Base-by-base conservation (phyloP, 2,329 filamentous ascomycete genomes). In the Calycina herbarum region DNA sequence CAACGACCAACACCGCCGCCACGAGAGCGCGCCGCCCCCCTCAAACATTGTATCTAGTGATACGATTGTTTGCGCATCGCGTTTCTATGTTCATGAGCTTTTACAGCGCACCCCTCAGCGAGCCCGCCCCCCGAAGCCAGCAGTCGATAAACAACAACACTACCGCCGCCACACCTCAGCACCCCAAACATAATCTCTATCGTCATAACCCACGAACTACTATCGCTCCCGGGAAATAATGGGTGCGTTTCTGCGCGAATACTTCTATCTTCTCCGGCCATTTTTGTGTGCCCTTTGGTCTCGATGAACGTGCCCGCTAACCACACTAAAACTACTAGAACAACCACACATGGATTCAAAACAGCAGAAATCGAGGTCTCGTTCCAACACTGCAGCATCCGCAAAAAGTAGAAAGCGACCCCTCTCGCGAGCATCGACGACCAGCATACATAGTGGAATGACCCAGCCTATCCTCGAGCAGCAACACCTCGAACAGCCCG, bases 341-440 rank as follows among this genome's bases (percentile, higher is more conserved):
- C 73, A 75, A 60, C 68, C 67, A 67, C 66, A 72, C 35, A 64
- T 70, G 63, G 73, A 74, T 67, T 71, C 67, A 76, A 79, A 77
- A 72, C 77, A 71, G 64, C 71, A 71, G 61, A 78, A 76, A 74
- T 76, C 71, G 73, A 78, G 80, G 59, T 81, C 81, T 63, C 77
- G 80, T 35, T 81, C 80, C 29, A 81, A 78, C 69, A 81, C 79
- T 13, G 79, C 79, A 59, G 77, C 77, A 64, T 80, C 80, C 31
- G 75, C 73, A 38, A 78, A 77, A 70, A 77, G 77, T 62, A 74
- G 73, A 57, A 80, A 79, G 67, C 76, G 81, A 6, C 80, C 81
- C 58, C 76, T 78, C 20, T 82, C 81, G 33, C 78, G 81, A 70
- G 80, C 79, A 54, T 83, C 81, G 15, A 82, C 81, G 20, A 79